Evolutionary conservation across 2,329 filamentous ascomycete genomes (phyloP).

Genomic region (Diaporthe sp.): DNA sequence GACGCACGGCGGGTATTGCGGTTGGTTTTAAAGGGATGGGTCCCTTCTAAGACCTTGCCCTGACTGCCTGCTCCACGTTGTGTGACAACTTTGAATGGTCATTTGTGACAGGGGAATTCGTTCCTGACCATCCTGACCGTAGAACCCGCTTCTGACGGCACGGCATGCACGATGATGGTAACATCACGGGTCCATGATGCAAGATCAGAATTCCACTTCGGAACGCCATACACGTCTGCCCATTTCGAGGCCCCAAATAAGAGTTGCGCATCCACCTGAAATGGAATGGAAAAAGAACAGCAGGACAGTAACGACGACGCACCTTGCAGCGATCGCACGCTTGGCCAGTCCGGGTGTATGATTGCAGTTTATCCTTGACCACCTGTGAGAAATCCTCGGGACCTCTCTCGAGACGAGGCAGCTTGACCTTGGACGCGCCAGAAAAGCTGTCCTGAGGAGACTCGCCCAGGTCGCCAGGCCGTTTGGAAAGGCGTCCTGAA

Average conservation of each 20-base stretch:
- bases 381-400: slow-evolving; percentile 64
- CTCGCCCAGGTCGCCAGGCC: slow-evolving; percentile 53
- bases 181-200: neutral
- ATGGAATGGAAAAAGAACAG: neutral
- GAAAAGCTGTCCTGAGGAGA: slow-evolving; percentile 42
- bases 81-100: neutral
- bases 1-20: neutral
- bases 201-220: neutral
- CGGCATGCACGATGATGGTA: neutral
- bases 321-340: slow-evolving; percentile 92
- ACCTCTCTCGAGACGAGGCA: slow-evolving; percentile 59
- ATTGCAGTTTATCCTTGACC: slow-evolving; percentile 65
- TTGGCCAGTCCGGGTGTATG: slow-evolving; percentile 77
- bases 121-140: neutral
- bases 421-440: slow-evolving; percentile 55
- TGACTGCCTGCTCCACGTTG: neutral
- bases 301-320: slow-evolving; percentile 39
- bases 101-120: neutral
- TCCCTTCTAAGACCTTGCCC: neutral
- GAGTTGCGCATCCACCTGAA: neutral
- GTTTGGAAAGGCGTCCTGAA: slow-evolving; percentile 55
- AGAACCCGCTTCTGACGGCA: neutral
- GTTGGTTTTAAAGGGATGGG: neutral
- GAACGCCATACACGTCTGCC: no score
- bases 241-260: neutral